These are phyloP conservation scores for Plasmodium gonderi DNA, from an alignment of 169 alveolate species.

Conservation along the genomic window DNA sequence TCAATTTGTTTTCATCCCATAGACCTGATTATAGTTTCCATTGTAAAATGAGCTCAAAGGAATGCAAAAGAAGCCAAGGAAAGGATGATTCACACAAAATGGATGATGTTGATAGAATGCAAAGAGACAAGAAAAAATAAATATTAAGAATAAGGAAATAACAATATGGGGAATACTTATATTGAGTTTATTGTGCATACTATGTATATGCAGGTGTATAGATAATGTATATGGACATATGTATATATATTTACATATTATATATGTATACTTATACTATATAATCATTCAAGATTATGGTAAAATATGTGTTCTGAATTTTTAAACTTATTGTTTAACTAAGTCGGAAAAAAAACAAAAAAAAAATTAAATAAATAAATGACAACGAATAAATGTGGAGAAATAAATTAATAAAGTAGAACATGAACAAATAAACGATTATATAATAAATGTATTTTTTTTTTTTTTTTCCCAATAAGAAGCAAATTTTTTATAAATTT, in stretches of 20 bases:
- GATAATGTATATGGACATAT: neutral
- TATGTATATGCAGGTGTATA: neutral
- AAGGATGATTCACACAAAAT: slow-evolving; percentile 42
- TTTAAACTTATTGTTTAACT: slow-evolving; percentile 10
- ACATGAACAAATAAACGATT: slow-evolving; percentile 2
- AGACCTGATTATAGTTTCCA: slow-evolving; percentile 57
- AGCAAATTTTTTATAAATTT: slow-evolving; percentile 23
- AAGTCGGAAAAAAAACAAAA: slow-evolving; percentile 30
- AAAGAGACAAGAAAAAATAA: slow-evolving; percentile 39
- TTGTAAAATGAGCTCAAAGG: slow-evolving; percentile 4
- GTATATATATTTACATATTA: slow-evolving; percentile 10
- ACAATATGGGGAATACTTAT: neutral
- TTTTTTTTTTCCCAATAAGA: slow-evolving; percentile 3
- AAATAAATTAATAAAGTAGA: neutral
- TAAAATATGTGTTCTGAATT: slow-evolving; percentile 15
- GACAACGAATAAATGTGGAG: neutral
- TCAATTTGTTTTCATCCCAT: neutral
- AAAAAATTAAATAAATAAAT: neutral
- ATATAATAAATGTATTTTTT: neutral
- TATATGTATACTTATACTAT: too few relatives aligned
- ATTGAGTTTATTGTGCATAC: neutral
- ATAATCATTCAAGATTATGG: neutral
- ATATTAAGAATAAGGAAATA: neutral
- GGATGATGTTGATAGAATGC: slow-evolving; percentile 16
- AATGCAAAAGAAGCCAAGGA: slow-evolving; percentile 21